phyloP scores from a whole-genome alignment of 371 early-diverging fungal genomes.

The Haplosporangium sp. region DNA sequence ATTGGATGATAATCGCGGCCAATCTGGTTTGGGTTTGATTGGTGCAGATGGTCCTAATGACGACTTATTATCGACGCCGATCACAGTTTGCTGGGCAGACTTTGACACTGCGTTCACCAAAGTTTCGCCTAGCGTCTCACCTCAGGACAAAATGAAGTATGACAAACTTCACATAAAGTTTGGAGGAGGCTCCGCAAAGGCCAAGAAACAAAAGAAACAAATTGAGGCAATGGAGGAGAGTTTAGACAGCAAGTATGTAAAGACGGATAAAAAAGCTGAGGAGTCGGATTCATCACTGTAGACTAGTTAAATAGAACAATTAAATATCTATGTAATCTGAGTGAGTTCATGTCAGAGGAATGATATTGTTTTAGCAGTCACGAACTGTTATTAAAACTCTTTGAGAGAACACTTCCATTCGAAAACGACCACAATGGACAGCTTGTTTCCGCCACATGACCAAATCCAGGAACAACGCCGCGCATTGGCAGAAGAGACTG shows the following conservation, averaged over 20 bases:
- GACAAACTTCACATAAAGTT: slow-evolving; percentile 69
- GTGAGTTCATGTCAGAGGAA: too few relatives aligned
- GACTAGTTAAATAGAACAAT: slow-evolving; percentile 8
- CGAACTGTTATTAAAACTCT: not conserved
- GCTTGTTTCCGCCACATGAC: slow-evolving; percentile 28
- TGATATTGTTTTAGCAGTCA: not conserved
- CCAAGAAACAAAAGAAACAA: slow-evolving; percentile 36
- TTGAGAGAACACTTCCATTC: not conserved
- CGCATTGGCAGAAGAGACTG: slow-evolving; percentile 39
- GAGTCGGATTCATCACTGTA: slow-evolving; percentile 40
- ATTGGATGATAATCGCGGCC: slow-evolving; percentile 32
- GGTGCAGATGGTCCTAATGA: slow-evolving; percentile 46
- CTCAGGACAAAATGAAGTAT: slow-evolving; percentile 66
- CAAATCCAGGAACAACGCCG: slow-evolving; percentile 45
- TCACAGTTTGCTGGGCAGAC: slow-evolving; percentile 75
- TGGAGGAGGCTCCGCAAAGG: slow-evolving; percentile 58
- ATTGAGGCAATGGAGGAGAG: slow-evolving; percentile 11
- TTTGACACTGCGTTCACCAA: slow-evolving; percentile 87
- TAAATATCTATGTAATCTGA: not conserved
- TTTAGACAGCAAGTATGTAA: not conserved
- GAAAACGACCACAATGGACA: slow-evolving; percentile 12
- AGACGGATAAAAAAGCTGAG: slow-evolving; percentile 9
- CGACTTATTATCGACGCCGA: slow-evolving; percentile 30
- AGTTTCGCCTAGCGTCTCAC: slow-evolving; percentile 85
- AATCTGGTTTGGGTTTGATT: slow-evolving; percentile 19